These are phyloP conservation scores for Pelargonium fulgidum DNA, from an alignment of 441 rosid genomes.

Conservation along the genomic window DNA sequence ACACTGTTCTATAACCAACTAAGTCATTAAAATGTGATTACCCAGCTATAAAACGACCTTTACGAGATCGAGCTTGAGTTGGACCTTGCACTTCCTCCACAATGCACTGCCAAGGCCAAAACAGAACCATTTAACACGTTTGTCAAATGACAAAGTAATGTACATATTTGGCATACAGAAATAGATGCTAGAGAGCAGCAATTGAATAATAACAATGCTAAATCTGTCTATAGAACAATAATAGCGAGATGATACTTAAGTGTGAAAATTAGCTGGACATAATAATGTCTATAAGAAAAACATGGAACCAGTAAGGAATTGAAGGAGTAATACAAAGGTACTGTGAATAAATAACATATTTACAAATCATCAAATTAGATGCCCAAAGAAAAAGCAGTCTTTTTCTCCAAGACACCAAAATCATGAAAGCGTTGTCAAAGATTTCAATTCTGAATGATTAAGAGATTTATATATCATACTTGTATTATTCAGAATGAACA, in stretches of 20 bases:
- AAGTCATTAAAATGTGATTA: conserved; percentile 28
- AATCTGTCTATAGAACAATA: background rate
- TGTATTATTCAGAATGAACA: too few species aligned
- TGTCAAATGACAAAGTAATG: too few species aligned
- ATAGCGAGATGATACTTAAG: background rate
- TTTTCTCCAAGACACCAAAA: too few species aligned
- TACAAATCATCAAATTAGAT: too few species aligned
- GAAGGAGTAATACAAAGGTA: too few species aligned
- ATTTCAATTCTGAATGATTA: too few species aligned
- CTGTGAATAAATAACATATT: too few species aligned
- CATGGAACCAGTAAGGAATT: background rate
- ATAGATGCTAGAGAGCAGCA: conserved; percentile 9
- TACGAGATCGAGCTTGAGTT: conserved; percentile 89
- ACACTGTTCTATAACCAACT: too few species aligned
- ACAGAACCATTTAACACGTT: conserved; percentile 8
- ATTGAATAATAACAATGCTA: background rate
- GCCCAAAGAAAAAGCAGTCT: too few species aligned
- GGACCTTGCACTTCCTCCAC: conserved; percentile 99
- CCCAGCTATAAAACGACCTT: conserved; percentile 97
- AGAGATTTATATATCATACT: too few species aligned
- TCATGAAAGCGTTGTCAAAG: too few species aligned
- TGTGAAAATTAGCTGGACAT: background rate
- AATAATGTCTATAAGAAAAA: background rate
- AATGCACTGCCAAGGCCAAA: conserved; percentile 59
- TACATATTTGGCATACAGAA: background rate